Conservation (phyloP, 1,284 basidiomycete species). For the Puccinia hordei region DNA sequence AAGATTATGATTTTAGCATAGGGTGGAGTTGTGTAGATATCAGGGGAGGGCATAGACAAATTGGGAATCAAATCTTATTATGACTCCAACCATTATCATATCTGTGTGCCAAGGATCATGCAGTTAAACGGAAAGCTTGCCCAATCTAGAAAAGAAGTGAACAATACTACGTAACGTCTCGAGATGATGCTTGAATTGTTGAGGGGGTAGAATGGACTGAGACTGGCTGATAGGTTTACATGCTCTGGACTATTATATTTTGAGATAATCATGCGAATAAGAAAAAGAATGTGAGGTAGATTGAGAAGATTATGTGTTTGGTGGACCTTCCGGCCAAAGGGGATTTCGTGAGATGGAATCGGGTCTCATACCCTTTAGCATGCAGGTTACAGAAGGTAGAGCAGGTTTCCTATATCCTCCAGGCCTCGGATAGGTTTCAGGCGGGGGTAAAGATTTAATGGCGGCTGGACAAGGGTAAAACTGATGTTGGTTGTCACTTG, state of each 20-base stretch:
- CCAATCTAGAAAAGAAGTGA: too few relatives aligned
- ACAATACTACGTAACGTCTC: too few relatives aligned
- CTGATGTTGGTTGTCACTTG: neutral
- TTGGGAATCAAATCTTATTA: too few relatives aligned
- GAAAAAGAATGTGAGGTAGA: neutral
- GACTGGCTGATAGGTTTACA: too few relatives aligned
- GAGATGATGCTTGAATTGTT: too few relatives aligned
- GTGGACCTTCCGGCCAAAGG: neutral
- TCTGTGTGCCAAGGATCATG: too few relatives aligned
- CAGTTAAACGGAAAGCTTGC: too few relatives aligned
- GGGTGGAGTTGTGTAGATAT: too few relatives aligned
- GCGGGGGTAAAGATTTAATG: neutral
- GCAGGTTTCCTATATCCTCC: neutral
- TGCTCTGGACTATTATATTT: neutral
- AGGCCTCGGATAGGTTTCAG: neutral
- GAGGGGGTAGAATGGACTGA: too few relatives aligned
- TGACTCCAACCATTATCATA: too few relatives aligned
- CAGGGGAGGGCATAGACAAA: too few relatives aligned
- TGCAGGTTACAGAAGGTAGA: neutral
- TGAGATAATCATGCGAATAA: neutral
- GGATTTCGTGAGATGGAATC: slow-evolving; percentile 9
- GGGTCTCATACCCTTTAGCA: slow-evolving; percentile 8
- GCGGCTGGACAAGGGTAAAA: neutral
- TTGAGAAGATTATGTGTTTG: neutral
- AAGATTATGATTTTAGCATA: too few relatives aligned